Percentiles rank a stretch among this genome's conserved stretches.
These are phyloP conservation scores for Suhomyces maxii DNA, from an alignment of 1,139 yeast genomes.

Conservation along the genomic window DNA sequence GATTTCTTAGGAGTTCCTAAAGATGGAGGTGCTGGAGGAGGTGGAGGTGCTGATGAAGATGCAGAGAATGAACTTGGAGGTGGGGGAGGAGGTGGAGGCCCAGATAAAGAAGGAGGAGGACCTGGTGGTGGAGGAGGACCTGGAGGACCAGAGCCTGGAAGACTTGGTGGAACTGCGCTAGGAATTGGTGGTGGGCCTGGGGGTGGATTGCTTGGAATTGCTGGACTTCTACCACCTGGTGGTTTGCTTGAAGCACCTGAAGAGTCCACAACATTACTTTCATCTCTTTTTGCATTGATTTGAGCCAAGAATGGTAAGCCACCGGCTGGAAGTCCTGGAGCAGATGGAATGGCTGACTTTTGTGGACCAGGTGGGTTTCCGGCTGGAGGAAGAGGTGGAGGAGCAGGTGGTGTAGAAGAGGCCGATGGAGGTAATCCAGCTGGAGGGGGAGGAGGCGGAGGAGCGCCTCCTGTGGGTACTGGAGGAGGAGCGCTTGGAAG, in stretches of 20 bases:
- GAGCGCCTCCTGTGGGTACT: slow-evolving; percentile 19
- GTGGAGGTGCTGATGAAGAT: slow-evolving; percentile 11
- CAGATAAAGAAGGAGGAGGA: slow-evolving; percentile 16
- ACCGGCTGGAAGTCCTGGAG: slow-evolving; percentile 20
- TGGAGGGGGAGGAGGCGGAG: slow-evolving; percentile 17
- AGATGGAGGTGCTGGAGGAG: slow-evolving; percentile 12
- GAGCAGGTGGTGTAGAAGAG: slow-evolving; percentile 2
- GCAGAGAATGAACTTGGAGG: slow-evolving; percentile 13
- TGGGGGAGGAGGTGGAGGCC: slow-evolving; percentile 19
- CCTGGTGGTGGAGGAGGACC: slow-evolving; percentile 13
- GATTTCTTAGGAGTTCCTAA: slow-evolving; percentile 1
- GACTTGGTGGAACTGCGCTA: slow-evolving; percentile 7
- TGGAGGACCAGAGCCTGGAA: slow-evolving; percentile 4
- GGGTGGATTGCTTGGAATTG: slow-evolving; percentile 25
- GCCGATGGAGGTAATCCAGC: slow-evolving; percentile 8
- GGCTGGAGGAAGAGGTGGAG: slow-evolving; percentile 12
- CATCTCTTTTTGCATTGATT: slow-evolving; percentile 42
- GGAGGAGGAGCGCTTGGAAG: slow-evolving; percentile 17
- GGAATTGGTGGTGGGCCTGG: slow-evolving; percentile 12
- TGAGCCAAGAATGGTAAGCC: slow-evolving; percentile 45
- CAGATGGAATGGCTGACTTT: slow-evolving; percentile 2
- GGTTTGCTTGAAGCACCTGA: slow-evolving; percentile 2
- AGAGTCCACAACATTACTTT: slow-evolving; percentile 35
- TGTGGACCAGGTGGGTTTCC: slow-evolving; percentile 6
- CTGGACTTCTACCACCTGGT: slow-evolving; percentile 9